These are phyloP conservation scores for Podochytrium sp. DNA, from an alignment of 192 early-diverging fungal species.

Conservation along the genomic window DNA sequence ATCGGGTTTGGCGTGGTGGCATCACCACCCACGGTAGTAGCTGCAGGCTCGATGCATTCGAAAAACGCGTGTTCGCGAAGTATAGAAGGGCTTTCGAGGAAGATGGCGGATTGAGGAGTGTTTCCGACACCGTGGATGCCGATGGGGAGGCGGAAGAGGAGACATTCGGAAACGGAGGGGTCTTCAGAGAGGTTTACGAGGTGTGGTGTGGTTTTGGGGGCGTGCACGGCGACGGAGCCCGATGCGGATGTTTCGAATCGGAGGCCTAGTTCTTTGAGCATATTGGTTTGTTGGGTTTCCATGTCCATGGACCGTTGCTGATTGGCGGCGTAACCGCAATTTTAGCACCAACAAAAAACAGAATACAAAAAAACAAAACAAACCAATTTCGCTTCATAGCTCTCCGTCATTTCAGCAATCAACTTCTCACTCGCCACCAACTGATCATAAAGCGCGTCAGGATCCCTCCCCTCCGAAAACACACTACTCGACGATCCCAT, in stretches of 20 bases:
- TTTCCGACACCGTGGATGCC: slow-evolving; percentile 73
- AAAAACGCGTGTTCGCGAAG: slow-evolving; percentile 60
- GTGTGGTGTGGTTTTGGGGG: slow-evolving; percentile 80
- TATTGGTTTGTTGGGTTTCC: slow-evolving; percentile 72
- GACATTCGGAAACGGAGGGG: slow-evolving; percentile 85
- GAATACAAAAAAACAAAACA: slow-evolving; percentile 2
- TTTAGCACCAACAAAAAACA: background rate
- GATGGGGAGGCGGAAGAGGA: slow-evolving; percentile 83
- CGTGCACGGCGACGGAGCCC: slow-evolving; percentile 71
- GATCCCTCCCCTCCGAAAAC: slow-evolving; percentile 15
- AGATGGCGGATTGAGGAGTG: slow-evolving; percentile 53
- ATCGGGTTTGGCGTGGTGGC: background rate
- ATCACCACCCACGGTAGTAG: background rate
- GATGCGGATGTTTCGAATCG: slow-evolving; percentile 57
- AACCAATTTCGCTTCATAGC: slow-evolving; percentile 82
- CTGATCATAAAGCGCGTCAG: slow-evolving; percentile 71
- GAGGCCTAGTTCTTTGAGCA: slow-evolving; percentile 81
- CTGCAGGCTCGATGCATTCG: slow-evolving; percentile 27
- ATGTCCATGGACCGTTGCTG: slow-evolving; percentile 67
- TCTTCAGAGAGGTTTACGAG: slow-evolving; percentile 90
- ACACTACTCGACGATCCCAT: background rate
- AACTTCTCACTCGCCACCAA: slow-evolving; percentile 85
- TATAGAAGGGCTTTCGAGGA: slow-evolving; percentile 64
- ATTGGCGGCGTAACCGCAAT: background rate
- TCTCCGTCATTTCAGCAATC: slow-evolving; percentile 78